Conservation (phyloP, 352 stramenopile species). For the Pythium aphanidermatum region DNA sequence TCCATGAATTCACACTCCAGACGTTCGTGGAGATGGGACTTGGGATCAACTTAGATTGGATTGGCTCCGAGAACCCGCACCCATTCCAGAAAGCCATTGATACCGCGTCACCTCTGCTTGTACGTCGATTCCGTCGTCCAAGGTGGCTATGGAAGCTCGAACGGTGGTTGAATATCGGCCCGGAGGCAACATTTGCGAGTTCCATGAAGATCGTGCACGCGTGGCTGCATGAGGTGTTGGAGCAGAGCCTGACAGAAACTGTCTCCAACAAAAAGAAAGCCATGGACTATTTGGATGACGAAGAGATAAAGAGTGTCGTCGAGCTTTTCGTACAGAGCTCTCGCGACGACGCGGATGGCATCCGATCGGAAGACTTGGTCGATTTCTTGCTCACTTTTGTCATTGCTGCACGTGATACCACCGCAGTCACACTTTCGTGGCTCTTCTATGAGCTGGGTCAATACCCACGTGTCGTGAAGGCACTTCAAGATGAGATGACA, state of each 20-base stretch:
- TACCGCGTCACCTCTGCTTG: slow-evolving; percentile 19
- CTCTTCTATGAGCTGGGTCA: slow-evolving; percentile 57
- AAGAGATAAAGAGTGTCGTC: slow-evolving; percentile 4
- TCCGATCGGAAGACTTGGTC: slow-evolving; percentile 43
- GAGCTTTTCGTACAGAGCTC: slow-evolving; percentile 1
- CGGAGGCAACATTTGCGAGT: slow-evolving; percentile 25
- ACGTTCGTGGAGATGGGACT: slow-evolving; percentile 47
- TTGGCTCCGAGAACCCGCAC: slow-evolving; percentile 26
- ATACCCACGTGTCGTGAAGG: slow-evolving; percentile 38
- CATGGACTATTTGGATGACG: too few relatives aligned
- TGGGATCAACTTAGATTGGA: slow-evolving; percentile 30
- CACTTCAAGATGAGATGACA: slow-evolving; percentile 38
- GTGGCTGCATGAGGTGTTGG: slow-evolving; percentile 35
- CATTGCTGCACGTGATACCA: slow-evolving; percentile 70
- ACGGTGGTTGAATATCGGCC: slow-evolving; percentile 29
- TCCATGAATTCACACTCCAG: slow-evolving; percentile 39
- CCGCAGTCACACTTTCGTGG: slow-evolving; percentile 59
- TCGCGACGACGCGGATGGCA: slow-evolving; percentile 5
- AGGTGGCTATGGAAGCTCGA: slow-evolving; percentile 47
- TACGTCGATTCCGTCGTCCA: slow-evolving; percentile 35
- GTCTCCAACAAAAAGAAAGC: too few relatives aligned
- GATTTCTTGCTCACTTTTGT: slow-evolving; percentile 64
- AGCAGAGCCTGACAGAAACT: too few relatives aligned
- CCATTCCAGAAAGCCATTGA: slow-evolving; percentile 42
- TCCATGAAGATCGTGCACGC: slow-evolving; percentile 26